These are phyloP conservation scores for Adansonia rubrostipa DNA, from an alignment of 441 rosid genomes.

Conservation along the genomic window DNA sequence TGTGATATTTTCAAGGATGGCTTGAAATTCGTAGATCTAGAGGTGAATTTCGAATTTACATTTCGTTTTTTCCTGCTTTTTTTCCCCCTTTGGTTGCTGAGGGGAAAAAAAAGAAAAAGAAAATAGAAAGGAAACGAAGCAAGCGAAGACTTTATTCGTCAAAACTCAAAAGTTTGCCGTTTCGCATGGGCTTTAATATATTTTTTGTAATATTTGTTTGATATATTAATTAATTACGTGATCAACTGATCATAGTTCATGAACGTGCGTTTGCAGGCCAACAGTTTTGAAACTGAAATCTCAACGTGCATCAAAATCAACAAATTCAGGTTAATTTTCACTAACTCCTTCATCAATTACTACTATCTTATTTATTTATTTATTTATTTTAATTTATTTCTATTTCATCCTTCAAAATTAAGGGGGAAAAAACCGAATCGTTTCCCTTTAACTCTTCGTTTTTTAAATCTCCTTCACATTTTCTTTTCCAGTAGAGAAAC, in stretches of 20 bases:
- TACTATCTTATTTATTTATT: neutral
- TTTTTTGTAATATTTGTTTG: neutral
- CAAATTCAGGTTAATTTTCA: conserved; percentile 55
- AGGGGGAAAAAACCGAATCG: neutral
- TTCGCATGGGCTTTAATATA: conserved; percentile 26
- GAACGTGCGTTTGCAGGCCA: conserved; percentile 40
- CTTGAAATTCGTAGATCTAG: conserved; percentile 50
- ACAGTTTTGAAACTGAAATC: conserved; percentile 64
- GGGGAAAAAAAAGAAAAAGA: neutral
- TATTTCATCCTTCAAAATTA: neutral
- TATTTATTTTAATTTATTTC: neutral
- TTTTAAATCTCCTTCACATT: neutral
- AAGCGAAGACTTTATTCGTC: neutral
- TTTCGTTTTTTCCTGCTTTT: conserved; percentile 15
- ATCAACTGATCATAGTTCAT: conserved; percentile 16
- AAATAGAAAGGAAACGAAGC: neutral
- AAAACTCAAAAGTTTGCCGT: neutral
- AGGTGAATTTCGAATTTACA: conserved; percentile 43
- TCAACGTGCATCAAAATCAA: conserved; percentile 51
- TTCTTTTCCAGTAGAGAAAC: conserved; percentile 39
- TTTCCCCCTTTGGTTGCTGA: conserved; percentile 15
- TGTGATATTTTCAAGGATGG: conserved; percentile 38
- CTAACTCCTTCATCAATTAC: conserved; percentile 17
- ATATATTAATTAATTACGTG: conserved; percentile 2
- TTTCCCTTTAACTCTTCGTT: neutral